Evolutionary conservation across 208 protist species (phyloP), one percentile per base, ranked within the genome.

Genomic region (Trypanosoma boissoni): DNA sequence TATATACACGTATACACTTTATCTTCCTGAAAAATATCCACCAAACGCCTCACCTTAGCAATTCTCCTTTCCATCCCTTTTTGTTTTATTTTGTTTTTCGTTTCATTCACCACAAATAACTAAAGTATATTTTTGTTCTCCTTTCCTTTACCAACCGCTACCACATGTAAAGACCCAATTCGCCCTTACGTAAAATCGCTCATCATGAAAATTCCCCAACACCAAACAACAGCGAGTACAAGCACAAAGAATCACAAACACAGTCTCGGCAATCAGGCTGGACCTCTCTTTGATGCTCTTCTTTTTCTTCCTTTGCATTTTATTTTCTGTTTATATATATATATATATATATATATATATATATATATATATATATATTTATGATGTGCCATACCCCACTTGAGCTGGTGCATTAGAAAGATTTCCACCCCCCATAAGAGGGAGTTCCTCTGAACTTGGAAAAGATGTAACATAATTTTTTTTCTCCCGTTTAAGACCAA

Each of bases 41-140:
- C 16, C 16, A 14, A 51, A 10, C 20, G 3, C 20, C 20, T 26
- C 24, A 49, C 3, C 14, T n/a, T 60, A 5, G 32, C 41, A 39
- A 23, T 39, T 4, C 34, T 18, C 8, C 37, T 48, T 48, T 31
- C 10, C 16, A 24, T 8, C 21, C 31, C 24, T 34, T 31, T 10
- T 49, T 9, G n/a, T 59, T 29, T 24, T 59, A 37, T 39, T 49
- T 59, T 39, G n/a, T 14, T 59, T 49, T 2, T 24, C 16, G 5
- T 26, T 3, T 36, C 39, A 23, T 37, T 39, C n/a, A n/a, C n/a
- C n/a, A n/a, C n/a, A n/a, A n/a, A n/a, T n/a, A n/a, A n/a, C n/a
- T n/a, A n/a, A n/a, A n/a, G n/a, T 20, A 7, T 45, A 45, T 24
- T 45, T 20, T 45, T 24, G 23, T 45, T 45, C 23, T n/a, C 41